A percentile compares a stretch with the other conserved stretches of the same genome.
These are phyloP conservation scores for Didymella glomerata DNA, from an alignment of 2,329 filamentous ascomycete genomes.

Conservation along the genomic window DNA sequence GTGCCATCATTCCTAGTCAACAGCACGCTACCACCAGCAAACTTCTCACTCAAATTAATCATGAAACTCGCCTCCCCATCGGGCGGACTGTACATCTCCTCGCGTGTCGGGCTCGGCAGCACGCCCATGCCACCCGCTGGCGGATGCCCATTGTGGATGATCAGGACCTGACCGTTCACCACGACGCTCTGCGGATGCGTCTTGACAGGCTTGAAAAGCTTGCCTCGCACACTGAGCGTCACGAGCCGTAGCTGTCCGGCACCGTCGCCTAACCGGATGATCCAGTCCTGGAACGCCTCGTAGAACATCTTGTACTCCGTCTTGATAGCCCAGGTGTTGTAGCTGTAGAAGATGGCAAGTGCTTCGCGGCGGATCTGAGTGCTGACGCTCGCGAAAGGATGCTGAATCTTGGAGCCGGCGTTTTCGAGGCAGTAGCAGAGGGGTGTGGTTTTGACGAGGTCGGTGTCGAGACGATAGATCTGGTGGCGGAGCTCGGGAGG, in stretches of 20 bases:
- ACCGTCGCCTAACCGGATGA: constrained; percentile 46
- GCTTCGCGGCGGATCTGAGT: constrained; percentile 48
- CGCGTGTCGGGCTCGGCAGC: constrained; percentile 20
- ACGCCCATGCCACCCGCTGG: constrained; percentile 7
- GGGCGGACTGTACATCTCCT: constrained; percentile 41
- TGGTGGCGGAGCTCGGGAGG: constrained; percentile 50
- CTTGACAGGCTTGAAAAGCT: constrained; percentile 45
- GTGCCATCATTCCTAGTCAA: constrained; percentile 48
- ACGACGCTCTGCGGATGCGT: constrained; percentile 34
- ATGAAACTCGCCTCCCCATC: constrained; percentile 51
- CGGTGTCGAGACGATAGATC: constrained; percentile 49
- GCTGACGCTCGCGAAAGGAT: constrained; percentile 49
- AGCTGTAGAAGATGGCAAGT: constrained; percentile 52
- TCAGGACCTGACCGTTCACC: constrained; percentile 33
- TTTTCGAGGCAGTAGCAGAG: constrained; percentile 54
- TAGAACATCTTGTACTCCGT: constrained; percentile 53
- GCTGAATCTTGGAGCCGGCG: constrained; percentile 48
- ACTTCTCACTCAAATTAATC: constrained; percentile 51
- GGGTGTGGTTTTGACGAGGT: constrained; percentile 47
- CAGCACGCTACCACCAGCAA: constrained; percentile 40
- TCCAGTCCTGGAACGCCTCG: constrained; percentile 52
- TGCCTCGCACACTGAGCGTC: constrained; percentile 44
- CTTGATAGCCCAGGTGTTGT: constrained; percentile 53
- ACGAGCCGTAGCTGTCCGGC: constrained; percentile 44
- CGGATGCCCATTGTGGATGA: constrained; percentile 25